Base-by-base conservation (phyloP, 805 yeast species). In the Myxozyma udenii region DNA sequence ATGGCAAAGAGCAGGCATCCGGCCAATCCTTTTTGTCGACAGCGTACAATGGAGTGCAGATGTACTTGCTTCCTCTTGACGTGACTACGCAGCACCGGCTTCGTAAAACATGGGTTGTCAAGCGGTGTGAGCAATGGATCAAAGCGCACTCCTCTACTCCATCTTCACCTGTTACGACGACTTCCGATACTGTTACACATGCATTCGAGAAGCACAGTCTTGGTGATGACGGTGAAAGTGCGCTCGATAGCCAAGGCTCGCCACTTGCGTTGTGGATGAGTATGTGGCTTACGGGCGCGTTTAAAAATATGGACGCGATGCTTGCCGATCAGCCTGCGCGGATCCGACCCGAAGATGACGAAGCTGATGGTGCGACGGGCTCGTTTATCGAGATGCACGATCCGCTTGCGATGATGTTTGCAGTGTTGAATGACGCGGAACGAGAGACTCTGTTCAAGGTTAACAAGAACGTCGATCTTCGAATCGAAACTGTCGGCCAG, bases 401-500 rank as follows among this genome's bases (percentile, higher is more conserved):
- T 51, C 75, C 75, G n/a, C 62, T 72, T 36, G 69, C 74, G 2
- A 61, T 66, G 19, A 69, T 62, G 47, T 72, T 64, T 48, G 67
- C 68, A 6, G 46, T 69, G n/a, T 30, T 51, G 3, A 24, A 37
- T 12, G 57, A 51, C 3, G 45, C 44, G 4, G 51, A 53, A 30
- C 47, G 57, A 16, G 25, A 24, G 11, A 14, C 23, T 11, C 30
- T 35, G 23, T 53, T 60, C 33, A n/a, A 33, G 16, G 4, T 60
- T 3, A 53, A 57, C 2, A 48, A 57, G 19, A 44, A 41, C 11
- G 55, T 55, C 39, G 75, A 72, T 45, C 61, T 72, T 4, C 65
- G 75, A 23, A 70, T 71, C 7, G 76, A 72, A 54, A 57, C 69
- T 12, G 49, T 18, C n/a, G 75, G 76, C 21, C 65, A 64, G 47